Base-by-base conservation (phyloP, 352 stramenopile genomes). In the Phytophthora europaea region DNA sequence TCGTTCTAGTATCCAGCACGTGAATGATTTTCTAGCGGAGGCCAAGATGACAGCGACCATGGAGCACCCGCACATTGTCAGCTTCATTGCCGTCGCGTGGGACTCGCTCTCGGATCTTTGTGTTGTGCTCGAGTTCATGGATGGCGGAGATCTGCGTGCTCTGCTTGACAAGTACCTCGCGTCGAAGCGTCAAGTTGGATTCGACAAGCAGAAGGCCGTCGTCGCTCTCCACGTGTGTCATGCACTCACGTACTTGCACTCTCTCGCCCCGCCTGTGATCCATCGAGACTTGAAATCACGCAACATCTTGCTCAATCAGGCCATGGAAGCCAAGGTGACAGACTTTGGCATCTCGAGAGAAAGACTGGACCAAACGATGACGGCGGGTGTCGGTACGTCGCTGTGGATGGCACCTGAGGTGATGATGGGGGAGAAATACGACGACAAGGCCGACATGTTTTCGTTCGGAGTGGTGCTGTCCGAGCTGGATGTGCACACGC, bases 31-130 rank as follows among this genome's bases (percentile, higher is more conserved):
- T 38, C 60, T 84, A 5, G 59, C 59, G 1, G 84, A 91, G 38
- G 73, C 88, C 1, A 83, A 85, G 40, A 65, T 87, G 43, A 85
- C 83, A 51, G 72, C 81, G 0, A 61, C 61, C 0, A 65, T 90
- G 43, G 73, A 88, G n/a, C 84, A 92, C 48, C 66, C 76, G 23
- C 72, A 78, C 34, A 88, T 90, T 18, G 81, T 92, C 2, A 63
- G 52, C 13, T 90, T 90, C 43, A 52, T 88, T 28, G 84, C 80
- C 1, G 80, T 90, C 5, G 82, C 84, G n/a, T 92, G 82, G 79
- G 79, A 81, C 23, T 76, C 71, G 12, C 66, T 79, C 7, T 73
- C 45, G 0, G 71, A 82, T 56, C 47, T 79, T 13, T 87, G 80
- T 50, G 61, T 86, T 7, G 68, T 88, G 6, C 64, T 80, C 8